Percentiles rank a stretch among this genome's conserved stretches.
Conservation (phyloP, 768 basidiomycete genomes). For the Lactifluus pinguis region DNA sequence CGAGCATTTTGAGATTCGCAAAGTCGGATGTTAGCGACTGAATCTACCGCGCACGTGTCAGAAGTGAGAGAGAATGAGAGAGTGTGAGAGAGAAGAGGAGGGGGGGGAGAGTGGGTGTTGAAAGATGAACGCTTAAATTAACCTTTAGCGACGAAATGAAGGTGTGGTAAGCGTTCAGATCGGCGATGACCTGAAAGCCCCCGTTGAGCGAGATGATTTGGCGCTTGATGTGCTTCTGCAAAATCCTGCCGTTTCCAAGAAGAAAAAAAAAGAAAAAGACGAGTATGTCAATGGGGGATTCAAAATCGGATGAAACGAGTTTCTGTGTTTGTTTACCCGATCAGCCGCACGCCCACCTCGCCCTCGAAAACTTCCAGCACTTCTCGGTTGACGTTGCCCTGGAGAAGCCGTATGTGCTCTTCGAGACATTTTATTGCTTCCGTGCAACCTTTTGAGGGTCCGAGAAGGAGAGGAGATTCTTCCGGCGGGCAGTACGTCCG, state of each 20-base stretch:
- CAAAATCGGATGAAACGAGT: not conserved
- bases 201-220: conserved; percentile 93
- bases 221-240: conserved; percentile 94
- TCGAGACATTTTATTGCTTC: conserved; percentile 86
- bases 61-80: not conserved
- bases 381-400: conserved; percentile 91
- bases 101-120: no score
- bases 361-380: conserved; percentile 97
- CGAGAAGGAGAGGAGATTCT: conserved; percentile 67
- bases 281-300: not conserved
- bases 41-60: conserved; percentile 34
- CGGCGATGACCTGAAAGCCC: conserved; percentile 93
- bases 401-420: conserved; percentile 83
- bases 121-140: not conserved
- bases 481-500: conserved; percentile 89
- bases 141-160: conserved; percentile 87
- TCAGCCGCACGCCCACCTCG: conserved; percentile 80
- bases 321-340: conserved; percentile 20
- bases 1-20: conserved; percentile 91
- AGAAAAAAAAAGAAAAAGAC: no score
- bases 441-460: conserved; percentile 79
- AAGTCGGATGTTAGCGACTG: conserved; percentile 83
- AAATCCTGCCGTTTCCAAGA: conserved; percentile 44
- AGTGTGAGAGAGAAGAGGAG: not conserved
- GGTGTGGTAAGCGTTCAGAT: conserved; percentile 85